Percentiles rank a stretch among this genome's conserved stretches.
These are phyloP conservation scores for Beauveria asiatica DNA, from an alignment of 2,329 filamentous ascomycete genomes.

Conservation along the genomic window DNA sequence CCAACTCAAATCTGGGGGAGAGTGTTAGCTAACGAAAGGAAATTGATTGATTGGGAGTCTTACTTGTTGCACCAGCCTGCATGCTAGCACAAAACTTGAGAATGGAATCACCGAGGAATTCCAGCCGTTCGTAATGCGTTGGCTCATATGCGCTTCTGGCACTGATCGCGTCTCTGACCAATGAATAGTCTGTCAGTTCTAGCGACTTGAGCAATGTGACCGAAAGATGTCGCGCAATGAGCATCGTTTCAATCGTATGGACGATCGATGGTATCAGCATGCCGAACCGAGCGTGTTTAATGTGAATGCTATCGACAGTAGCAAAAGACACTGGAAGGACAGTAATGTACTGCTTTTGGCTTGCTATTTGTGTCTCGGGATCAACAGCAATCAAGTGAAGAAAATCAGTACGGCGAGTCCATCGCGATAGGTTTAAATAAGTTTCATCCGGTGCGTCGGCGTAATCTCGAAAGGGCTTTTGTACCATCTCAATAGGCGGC, in stretches of 20 bases:
- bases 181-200: constrained; percentile 41
- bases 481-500: constrained; percentile 33
- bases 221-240: constrained; percentile 54
- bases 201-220: constrained; percentile 30
- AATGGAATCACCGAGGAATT: constrained; percentile 79
- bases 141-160: constrained; percentile 50
- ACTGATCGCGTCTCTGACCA: constrained; percentile 62
- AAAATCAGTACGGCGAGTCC: constrained; percentile 51
- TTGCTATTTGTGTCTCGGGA: constrained; percentile 15
- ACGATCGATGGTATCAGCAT: constrained; percentile 66
- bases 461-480: constrained; percentile 27
- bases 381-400: constrained; percentile 34
- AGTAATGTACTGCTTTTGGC: constrained; percentile 33
- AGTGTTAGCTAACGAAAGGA: background rate
- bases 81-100: constrained; percentile 67
- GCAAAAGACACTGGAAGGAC: constrained; percentile 41
- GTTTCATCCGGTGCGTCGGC: constrained; percentile 35
- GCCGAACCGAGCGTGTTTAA: constrained; percentile 39
- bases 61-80: constrained; percentile 50
- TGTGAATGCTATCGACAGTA: constrained; percentile 38
- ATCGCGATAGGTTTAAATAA: constrained; percentile 40
- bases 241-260: constrained; percentile 55
- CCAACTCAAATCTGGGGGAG: constrained; percentile 48
- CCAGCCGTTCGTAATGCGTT: constrained; percentile 71
- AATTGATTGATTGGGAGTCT: constrained; percentile 16